These are phyloP conservation scores for Combretum micranthum DNA, from an alignment of 345 rosid species.

Conservation along the genomic window DNA sequence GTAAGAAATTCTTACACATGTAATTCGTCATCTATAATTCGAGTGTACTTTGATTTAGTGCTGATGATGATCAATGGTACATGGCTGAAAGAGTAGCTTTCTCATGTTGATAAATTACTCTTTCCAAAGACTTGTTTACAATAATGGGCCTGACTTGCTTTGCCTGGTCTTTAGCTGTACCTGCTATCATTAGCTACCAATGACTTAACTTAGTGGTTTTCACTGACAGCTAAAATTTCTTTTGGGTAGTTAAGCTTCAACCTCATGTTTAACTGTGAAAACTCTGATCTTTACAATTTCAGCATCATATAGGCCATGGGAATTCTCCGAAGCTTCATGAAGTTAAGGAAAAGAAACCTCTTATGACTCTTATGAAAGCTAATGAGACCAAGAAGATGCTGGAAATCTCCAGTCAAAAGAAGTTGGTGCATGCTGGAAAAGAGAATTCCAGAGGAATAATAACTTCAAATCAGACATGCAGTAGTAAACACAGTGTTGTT, in stretches of 20 bases:
- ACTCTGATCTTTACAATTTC: constrained; percentile 5
- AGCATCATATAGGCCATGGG: constrained; percentile 10
- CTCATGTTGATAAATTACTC: too few relatives aligned
- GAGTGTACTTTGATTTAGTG: too few relatives aligned
- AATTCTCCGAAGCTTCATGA: constrained; percentile 18
- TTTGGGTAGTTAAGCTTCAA: neutral
- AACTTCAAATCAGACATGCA: constrained; percentile 11
- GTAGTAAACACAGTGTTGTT: constrained; percentile 13
- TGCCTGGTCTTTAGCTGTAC: too few relatives aligned
- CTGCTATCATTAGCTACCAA: too few relatives aligned
- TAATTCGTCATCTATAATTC: too few relatives aligned
- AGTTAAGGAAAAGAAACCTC: constrained; percentile 17
- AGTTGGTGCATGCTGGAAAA: constrained; percentile 22
- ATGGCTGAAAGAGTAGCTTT: too few relatives aligned
- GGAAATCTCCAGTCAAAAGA: constrained; percentile 8
- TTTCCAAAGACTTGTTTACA: too few relatives aligned
- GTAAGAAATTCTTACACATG: constrained; percentile 14
- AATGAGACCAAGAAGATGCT: constrained; percentile 10
- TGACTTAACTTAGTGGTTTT: too few relatives aligned
- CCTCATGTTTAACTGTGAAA: neutral
- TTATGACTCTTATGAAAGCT: constrained; percentile 11
- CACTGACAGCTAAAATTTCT: too few relatives aligned
- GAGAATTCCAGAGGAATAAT: constrained; percentile 24
- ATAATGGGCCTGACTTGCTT: too few relatives aligned
- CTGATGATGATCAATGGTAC: too few relatives aligned